Percentiles rank a stretch among this genome's conserved stretches.
Evolutionary conservation across 2,329 filamentous ascomycete species (phyloP).

Genomic region (Aurifilum marmelostoma): DNA sequence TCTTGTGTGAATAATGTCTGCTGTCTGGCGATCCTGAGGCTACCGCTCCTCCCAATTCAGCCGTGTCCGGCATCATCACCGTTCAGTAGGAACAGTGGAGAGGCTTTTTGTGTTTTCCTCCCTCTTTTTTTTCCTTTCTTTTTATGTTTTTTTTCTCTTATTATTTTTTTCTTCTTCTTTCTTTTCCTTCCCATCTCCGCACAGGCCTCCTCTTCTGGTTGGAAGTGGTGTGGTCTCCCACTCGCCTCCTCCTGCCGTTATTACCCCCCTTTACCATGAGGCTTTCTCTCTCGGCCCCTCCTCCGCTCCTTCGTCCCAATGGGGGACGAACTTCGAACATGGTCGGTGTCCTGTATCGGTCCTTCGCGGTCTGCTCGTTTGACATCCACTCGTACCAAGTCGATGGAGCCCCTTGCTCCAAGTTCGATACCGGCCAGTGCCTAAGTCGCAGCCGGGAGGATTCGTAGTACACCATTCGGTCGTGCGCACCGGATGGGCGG

Average conservation of each 20-base stretch:
- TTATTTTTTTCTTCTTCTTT: no score
- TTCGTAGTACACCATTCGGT: not conserved
- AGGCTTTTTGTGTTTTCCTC: not conserved
- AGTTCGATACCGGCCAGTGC: not conserved
- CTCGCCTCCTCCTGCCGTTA: not conserved
- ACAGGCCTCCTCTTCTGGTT: not conserved
- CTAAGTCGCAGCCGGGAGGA: not conserved
- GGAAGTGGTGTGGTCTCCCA: not conserved
- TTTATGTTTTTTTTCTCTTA: no score
- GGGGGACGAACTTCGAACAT: not conserved
- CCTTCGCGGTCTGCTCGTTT: not conserved
- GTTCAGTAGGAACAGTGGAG: not conserved
- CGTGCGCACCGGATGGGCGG: not conserved
- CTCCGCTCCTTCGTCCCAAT: not conserved
- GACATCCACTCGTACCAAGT: not conserved
- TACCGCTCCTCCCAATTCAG: not conserved
- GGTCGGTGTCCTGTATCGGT: not conserved
- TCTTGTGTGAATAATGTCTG: slow-evolving; percentile 19
- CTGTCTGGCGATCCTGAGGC: slow-evolving; percentile 1
- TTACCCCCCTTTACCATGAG: not conserved
- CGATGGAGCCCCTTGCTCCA: not conserved
- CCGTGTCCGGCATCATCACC: not conserved
- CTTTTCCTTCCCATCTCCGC: not conserved
- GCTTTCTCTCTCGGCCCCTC: not conserved
- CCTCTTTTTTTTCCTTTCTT: no score